Evolutionary conservation across 805 yeast genomes (phyloP), one percentile per base, ranked within the genome.

Genomic region (Starmerella cellae): DNA sequence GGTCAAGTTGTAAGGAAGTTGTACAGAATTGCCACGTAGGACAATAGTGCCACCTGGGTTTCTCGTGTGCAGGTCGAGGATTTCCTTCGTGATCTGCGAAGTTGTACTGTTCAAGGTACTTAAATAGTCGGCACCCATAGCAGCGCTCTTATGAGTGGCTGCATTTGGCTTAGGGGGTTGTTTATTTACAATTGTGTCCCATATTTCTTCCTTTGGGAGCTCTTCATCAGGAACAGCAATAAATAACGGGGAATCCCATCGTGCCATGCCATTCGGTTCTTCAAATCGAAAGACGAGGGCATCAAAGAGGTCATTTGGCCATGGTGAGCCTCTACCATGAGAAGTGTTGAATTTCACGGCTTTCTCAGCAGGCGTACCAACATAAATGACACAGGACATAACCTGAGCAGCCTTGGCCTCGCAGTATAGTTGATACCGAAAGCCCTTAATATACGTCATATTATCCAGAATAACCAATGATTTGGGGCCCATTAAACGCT

Each of bases 241-340:
- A 56, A 85, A 77, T 47, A 88, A 63, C 5, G 98, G 98, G 3
- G 94, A 75, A 56, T 91, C 98, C 98, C 98, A 91, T 46, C 95
- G 65, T 22, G 79, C 74, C 54, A 74, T 73, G 26, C 77, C 75
- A 56, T 83, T 80, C 0, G 98, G 98, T 58, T 91, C 98, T 61
- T 91, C 98, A 56, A 78, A 91, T 45, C 98, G 62, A 75, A 85
- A 81, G 3, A 75, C 70, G 44, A 88, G 64, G 40, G 79, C 87
- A 14, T 69, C 68, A 31, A 85, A 64, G 22, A 83, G 60, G 27
- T 73, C 75, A 1, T 65, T 68, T 35, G 74, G 77, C 95, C 95
- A 85, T n/a, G 32, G 16, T 29, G 9, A 6, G 13, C 63, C 59
- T 5, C 64, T 62, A 2, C 50, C 60, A 1, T 44, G 37, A n/a